Evolutionary conservation across 2,329 filamentous ascomycete species (phyloP), one percentile per base, ranked within the genome.

Genomic region (Sporothrix brunneoviolacea): DNA sequence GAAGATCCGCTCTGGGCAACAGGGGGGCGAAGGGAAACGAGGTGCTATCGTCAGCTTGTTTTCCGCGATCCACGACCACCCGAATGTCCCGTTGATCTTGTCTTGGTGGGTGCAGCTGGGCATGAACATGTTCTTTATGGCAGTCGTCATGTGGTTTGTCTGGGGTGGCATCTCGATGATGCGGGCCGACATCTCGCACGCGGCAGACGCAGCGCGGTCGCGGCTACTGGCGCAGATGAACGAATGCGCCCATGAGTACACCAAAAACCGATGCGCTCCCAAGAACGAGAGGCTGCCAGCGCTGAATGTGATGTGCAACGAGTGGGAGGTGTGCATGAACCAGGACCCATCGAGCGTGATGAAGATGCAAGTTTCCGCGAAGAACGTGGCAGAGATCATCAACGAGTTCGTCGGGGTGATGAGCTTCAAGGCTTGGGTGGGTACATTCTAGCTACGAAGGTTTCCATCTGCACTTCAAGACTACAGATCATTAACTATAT

Each of bases 371-470:
- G 82, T 95, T 35, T 88, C 86, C 16, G 91, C 89, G 5, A 85
- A 88, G 62, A 93, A 91, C 22, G 86, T 96, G 63, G 91, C 91
- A 1, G 82, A 89, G 62, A 95, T 98, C 36, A 84, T 97, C 67
- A 96, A 97, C 64, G 85, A 86, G 61, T 96, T 97, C 65, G 84
- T 95, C 4, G 89, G 95, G 60, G 83, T 88, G 6, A 91, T 97
- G 66, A 89, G 86, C 56, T 85, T 88, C 67, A 96, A 96, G 67
- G 75, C 77, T 9, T 77, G 76, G 69, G 77, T 80, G 66, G 57
- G 74, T 65, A 5, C 1, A 4, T n/a, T 13, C 10, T 19, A 19
- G n/a, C n/a, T n/a, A n/a, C n/a, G n/a, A n/a, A n/a, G n/a, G n/a
- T n/a, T n/a, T n/a, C n/a, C n/a, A n/a, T n/a, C n/a, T n/a, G n/a